phyloP scores from a whole-genome alignment of 2,329 filamentous ascomycete species.

The Aspergillus floridensis region DNA sequence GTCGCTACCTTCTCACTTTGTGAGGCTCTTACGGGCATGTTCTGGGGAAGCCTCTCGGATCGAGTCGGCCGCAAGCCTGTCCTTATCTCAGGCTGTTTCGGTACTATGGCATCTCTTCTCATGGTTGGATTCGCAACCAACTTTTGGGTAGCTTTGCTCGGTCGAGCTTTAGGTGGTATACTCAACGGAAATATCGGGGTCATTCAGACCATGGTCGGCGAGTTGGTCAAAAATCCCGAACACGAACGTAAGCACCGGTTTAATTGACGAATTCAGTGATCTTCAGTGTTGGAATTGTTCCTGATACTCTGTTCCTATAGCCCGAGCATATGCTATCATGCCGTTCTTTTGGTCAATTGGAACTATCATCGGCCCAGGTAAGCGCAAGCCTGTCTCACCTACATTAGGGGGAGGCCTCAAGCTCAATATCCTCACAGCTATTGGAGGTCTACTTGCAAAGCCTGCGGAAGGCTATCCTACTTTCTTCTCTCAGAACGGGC shows the following conservation, averaged over 20 bases:
- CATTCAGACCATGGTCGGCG: conserved; percentile 89
- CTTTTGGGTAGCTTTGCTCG: conserved; percentile 77
- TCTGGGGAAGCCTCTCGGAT: conserved; percentile 83
- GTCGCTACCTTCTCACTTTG: conserved; percentile 82
- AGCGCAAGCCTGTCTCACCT: conserved; percentile 2
- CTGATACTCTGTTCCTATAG: conserved; percentile 42
- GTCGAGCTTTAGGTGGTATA: conserved; percentile 73
- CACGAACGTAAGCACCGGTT: conserved; percentile 65
- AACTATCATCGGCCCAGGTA: conserved; percentile 74
- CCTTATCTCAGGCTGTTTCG: conserved; percentile 73
- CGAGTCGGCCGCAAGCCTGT: conserved; percentile 81
- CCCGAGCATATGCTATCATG: conserved; percentile 85
- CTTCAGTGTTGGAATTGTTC: not conserved
- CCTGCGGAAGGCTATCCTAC: conserved; percentile 72
- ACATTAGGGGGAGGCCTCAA: conserved; percentile 13
- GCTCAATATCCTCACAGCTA: conserved; percentile 47
- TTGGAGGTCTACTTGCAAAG: conserved; percentile 82
- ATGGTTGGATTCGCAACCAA: conserved; percentile 79
- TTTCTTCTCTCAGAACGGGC: conserved; percentile 62
- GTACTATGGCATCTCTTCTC: conserved; percentile 78
- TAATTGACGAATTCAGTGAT: not conserved
- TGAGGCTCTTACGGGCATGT: conserved; percentile 80
- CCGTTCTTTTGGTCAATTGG: conserved; percentile 92
- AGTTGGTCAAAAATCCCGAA: conserved; percentile 77
- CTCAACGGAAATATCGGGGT: conserved; percentile 91